These are phyloP conservation scores for Skeletonema marinoi DNA, from an alignment of 108 stramenopile genomes.

Conservation along the genomic window DNA sequence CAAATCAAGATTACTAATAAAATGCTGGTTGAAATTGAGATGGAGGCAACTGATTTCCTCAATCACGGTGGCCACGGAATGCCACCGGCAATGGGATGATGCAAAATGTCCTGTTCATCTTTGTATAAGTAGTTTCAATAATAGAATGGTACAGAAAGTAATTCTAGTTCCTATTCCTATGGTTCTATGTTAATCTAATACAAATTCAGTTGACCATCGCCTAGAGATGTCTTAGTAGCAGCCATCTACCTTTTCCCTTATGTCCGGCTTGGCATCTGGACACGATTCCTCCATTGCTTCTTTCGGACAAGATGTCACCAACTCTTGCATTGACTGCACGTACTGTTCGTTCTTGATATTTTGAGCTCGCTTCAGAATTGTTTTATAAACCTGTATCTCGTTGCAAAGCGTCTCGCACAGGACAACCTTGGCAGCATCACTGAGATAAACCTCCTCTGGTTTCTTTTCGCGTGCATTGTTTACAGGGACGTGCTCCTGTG, in stretches of 20 bases:
- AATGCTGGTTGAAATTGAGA: slow-evolving; percentile 81
- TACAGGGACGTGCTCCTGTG: slow-evolving; percentile 15
- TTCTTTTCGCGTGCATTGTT: slow-evolving; percentile 33
- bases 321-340: slow-evolving; percentile 26
- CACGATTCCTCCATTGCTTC: slow-evolving; percentile 29
- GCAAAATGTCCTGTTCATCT: background rate
- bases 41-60: slow-evolving; percentile 48
- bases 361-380: slow-evolving; percentile 24
- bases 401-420: slow-evolving; percentile 46
- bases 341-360: slow-evolving; percentile 36
- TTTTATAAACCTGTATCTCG: slow-evolving; percentile 55
- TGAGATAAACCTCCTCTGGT: slow-evolving; percentile 29
- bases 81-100: slow-evolving; percentile 10
- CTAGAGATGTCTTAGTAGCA: background rate
- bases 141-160: background rate
- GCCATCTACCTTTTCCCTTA: slow-evolving; percentile 18
- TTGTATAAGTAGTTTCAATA: background rate
- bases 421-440: slow-evolving; percentile 32
- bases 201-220: background rate
- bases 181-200: background rate
- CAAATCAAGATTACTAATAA: slow-evolving; percentile 90
- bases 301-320: slow-evolving; percentile 27
- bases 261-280: slow-evolving; percentile 19
- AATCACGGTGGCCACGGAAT: slow-evolving; percentile 4
- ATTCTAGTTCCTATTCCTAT: background rate